Evolutionary conservation across 140 eudicot species (phyloP), one percentile per base, ranked within the genome.

Genomic region (Flaveria floridana): DNA sequence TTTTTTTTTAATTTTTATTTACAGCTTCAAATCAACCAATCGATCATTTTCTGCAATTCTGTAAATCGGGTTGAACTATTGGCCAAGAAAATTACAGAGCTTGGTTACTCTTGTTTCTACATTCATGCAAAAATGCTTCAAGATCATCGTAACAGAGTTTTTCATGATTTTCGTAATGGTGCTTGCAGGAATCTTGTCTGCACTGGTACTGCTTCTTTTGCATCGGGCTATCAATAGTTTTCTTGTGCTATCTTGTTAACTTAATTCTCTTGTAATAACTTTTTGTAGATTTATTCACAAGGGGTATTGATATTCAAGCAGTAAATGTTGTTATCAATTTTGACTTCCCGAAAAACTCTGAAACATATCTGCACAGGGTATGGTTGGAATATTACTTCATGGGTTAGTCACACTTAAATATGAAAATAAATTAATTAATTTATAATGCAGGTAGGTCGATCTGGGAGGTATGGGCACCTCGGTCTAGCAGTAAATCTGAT

Each of bases 121-220:
- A 95, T 95, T 71, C 99, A 95, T 83, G 99, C 99, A 53, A 95
- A 93, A 84, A 93, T 93, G 97, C 95, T 93, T 19, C 99, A 93
- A 76, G 97, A 93, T 81, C 99, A 93, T 74, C 93, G 97, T 56
- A 93, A 90, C 81, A 82, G 95, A 83, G 99, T 93, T 21, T 93
- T 93, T 81, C 97, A 93, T 77, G 99, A 93, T 87, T 93, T 93
- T 68, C 97, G 96, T 30, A 93, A 90, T 71, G 99, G 99, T 78
- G 97, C 99, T 76, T 93, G 99, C 83, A 80, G 97, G 80, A 93
- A 93, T 85, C 99, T 93, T 76, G 99, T 93, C 18, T 93, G 99
- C 81, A 93, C 96, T 52, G 96, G 99, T 90, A 86, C 59, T 61
- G 41, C 44, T 41, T 66, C 11, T 39, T 59, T 73, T 63, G 11